Conservation (phyloP, 441 rosid genomes). For the Syzygium syzygioides region DNA sequence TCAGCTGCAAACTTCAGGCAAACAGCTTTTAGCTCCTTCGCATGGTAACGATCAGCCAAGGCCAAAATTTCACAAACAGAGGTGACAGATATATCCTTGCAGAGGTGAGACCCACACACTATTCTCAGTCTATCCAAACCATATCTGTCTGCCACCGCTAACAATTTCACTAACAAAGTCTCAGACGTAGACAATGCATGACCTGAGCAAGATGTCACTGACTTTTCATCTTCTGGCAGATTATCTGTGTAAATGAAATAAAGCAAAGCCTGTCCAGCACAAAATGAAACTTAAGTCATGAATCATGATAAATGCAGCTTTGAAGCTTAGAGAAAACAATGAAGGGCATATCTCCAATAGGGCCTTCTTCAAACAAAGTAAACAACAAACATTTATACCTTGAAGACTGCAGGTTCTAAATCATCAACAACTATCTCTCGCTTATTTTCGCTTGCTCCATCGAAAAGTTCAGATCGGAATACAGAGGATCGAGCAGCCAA, state of each 20-base stretch:
- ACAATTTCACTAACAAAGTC: slow-evolving; percentile 27
- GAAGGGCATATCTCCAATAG: not conserved
- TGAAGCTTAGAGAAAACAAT: not conserved
- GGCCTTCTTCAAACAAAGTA: not conserved
- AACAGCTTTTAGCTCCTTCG: slow-evolving; percentile 34
- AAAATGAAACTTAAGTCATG: not conserved
- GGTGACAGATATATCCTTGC: slow-evolving; percentile 40
- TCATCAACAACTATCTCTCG: slow-evolving; percentile 31
- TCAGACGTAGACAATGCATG: slow-evolving; percentile 26
- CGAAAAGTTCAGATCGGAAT: slow-evolving; percentile 32
- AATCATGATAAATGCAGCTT: not conserved
- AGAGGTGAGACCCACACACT: slow-evolving; percentile 41
- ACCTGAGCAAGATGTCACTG: slow-evolving; percentile 26
- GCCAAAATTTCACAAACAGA: slow-evolving; percentile 36
- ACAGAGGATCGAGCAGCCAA: slow-evolving; percentile 45
- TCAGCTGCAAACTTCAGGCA: slow-evolving; percentile 48
- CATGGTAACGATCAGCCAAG: slow-evolving; percentile 42
- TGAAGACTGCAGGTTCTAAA: slow-evolving; percentile 41
- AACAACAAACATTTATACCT: slow-evolving; percentile 20
- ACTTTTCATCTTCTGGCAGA: slow-evolving; percentile 42
- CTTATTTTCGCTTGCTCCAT: slow-evolving; percentile 13
- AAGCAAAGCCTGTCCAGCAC: slow-evolving; percentile 32
- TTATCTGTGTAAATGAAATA: slow-evolving; percentile 40
- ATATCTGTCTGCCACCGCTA: slow-evolving; percentile 44
- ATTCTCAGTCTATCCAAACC: slow-evolving; percentile 36